Evolutionary conservation across 2,329 filamentous ascomycete species (phyloP), one percentile per base, ranked within the genome.

Genomic region (Paecilomyces sp.): DNA sequence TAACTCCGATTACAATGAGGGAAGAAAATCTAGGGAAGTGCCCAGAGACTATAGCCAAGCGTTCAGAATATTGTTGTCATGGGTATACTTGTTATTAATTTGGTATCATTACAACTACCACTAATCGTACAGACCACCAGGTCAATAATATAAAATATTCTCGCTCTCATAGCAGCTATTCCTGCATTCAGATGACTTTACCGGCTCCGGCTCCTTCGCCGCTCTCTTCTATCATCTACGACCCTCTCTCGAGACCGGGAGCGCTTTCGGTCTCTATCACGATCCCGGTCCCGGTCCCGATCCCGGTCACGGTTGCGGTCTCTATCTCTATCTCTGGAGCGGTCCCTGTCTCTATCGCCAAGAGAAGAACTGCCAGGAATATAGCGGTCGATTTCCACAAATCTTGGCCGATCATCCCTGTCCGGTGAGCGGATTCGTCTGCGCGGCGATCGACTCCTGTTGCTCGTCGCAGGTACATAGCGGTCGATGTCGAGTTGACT

Each of bases 331-430:
- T 65, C 61, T n/a, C 64, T 30, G 9, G 63, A 61, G 50, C 57
- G 55, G 54, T 60, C 62, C 24, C 60, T 33, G 5, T 58, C 53
- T 30, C 59, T 15, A 12, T 56, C 50, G 8, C 58, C 30, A 3
- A 54, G 52, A 28, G 52, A 54, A 33, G 54, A 22, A 57, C 47
- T 73, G 15, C 68, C 71, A 53, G 78, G 78, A 24, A 79, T 72
- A 62, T 80, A 80, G 25, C 78, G 73, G 64, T 80, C 77, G 62
- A 79, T 76, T 30, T 76, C 74, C 7, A 70, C 65, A 57, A 74
- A 69, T 18, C 74, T 66, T 6, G 67, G 57, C 58, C 71, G 68
- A 9, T 72, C 68, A 15, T 70, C 70, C 22, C 71, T 67, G 9
- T 63, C 75, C 18, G 71, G 69, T 7, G 74, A 75, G 24, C 74